A percentile compares a stretch with the other conserved stretches of the same genome.
These are phyloP conservation scores for Macadamia tetraphylla DNA, from an alignment of 164 flowering plant species.

Conservation along the genomic window DNA sequence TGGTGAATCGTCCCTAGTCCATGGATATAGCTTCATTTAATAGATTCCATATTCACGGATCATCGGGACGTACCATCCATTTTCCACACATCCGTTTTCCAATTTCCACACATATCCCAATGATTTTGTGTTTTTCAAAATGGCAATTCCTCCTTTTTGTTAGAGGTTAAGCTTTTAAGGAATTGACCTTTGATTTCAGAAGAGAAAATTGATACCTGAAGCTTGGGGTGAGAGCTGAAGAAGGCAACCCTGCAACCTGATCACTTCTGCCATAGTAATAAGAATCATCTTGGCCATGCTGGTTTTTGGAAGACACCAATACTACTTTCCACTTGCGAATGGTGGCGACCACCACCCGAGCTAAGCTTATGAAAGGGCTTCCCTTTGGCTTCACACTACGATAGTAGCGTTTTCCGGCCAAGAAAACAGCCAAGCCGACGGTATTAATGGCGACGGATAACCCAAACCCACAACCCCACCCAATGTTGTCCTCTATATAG, in stretches of 20 bases:
- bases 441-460: slow-evolving; percentile 17
- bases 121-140: too few species aligned
- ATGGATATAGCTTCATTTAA: too few species aligned
- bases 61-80: too few species aligned
- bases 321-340: slow-evolving; percentile 24
- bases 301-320: not conserved
- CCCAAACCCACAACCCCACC: slow-evolving; percentile 46
- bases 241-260: not conserved
- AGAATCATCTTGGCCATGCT: slow-evolving; percentile 7
- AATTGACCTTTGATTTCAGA: too few species aligned
- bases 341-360: slow-evolving; percentile 34
- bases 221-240: not conserved
- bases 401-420: slow-evolving; percentile 25
- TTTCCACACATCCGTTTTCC: too few species aligned
- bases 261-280: slow-evolving; percentile 12
- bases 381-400: slow-evolving; percentile 26
- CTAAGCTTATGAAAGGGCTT: slow-evolving; percentile 38
- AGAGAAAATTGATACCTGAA: not conserved
- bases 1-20: too few species aligned
- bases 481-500: slow-evolving; percentile 41
- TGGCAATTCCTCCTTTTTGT: too few species aligned
- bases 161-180: too few species aligned
- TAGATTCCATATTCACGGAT: too few species aligned
- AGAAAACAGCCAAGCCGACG: slow-evolving; percentile 26
- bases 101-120: too few species aligned